These are phyloP conservation scores for Nothophoma quercina DNA, from an alignment of 2,329 filamentous ascomycete genomes.

Conservation along the genomic window DNA sequence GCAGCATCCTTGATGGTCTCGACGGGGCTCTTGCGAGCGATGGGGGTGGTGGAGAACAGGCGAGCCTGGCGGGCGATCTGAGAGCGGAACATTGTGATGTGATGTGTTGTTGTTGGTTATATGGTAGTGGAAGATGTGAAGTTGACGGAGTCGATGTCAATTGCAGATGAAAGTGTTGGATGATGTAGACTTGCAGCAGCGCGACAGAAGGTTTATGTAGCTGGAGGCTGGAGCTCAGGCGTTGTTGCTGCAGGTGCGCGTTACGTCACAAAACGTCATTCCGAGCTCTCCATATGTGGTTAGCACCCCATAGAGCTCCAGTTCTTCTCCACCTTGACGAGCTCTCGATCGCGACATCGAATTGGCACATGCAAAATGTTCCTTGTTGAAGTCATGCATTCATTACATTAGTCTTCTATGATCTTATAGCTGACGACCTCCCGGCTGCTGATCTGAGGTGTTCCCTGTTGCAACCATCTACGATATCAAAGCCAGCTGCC, in stretches of 20 bases:
- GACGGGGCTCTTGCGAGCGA: slow-evolving; percentile 59
- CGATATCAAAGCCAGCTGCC: slow-evolving; percentile 56
- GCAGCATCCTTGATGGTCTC: slow-evolving; percentile 65
- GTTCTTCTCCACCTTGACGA: no score
- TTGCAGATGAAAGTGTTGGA: slow-evolving; percentile 13
- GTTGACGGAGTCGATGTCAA: slow-evolving; percentile 3
- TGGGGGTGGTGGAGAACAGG: slow-evolving; percentile 63
- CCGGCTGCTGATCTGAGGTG: no score
- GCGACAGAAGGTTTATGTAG: slow-evolving; percentile 15
- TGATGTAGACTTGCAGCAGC: neutral
- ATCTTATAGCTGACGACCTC: no score
- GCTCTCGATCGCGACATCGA: slow-evolving; percentile 21
- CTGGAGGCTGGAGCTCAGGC: slow-evolving; percentile 3
- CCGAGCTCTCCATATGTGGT: neutral
- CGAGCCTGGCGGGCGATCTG: slow-evolving; percentile 54
- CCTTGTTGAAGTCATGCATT: neutral
- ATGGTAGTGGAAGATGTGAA: slow-evolving; percentile 12
- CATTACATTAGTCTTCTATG: slow-evolving; percentile 16
- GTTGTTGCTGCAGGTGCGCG: neutral
- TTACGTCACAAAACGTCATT: neutral
- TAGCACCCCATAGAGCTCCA: no score
- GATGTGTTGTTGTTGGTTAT: slow-evolving; percentile 3
- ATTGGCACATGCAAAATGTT: slow-evolving; percentile 6
- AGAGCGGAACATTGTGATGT: slow-evolving; percentile 56
- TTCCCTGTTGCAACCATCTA: no score